Evolutionary conservation across 495 filamentous ascomycete species (phyloP), one percentile per base, ranked within the genome.

Genomic region (Lasiosphaeris hirsuta): DNA sequence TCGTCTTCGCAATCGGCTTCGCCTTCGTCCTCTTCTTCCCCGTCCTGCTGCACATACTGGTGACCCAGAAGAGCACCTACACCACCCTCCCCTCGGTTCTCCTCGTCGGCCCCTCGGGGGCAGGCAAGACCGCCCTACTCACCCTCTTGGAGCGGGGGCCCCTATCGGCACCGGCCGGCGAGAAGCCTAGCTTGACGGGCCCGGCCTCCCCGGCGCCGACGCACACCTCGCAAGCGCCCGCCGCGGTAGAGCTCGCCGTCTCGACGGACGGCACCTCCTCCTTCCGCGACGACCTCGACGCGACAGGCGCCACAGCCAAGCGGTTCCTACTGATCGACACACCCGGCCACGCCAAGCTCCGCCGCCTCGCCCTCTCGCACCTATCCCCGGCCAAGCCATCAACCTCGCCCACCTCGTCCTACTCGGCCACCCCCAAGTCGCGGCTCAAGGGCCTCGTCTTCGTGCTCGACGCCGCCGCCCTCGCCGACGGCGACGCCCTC

Each of bases 281-380:
- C 5, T 89, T 85, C 34, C 81, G 84, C 60, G 81, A 81, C 62
- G 92, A 68, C 53, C 59, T 65, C 45, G 68, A 69, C 54, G 61
- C 57, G 30, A 69, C 81, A 18, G 80, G 79, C 56, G 78, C 86
- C 30, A 74, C 77, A 1, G 75, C 85, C 4, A 80, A 86, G 58
- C 84, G 81, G 50, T 92, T 96, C 72, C 78, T 89, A 47, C 73
- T 97, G 23, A 72, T 84, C 65, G 93, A 98, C 76, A 97, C 94
- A 4, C 93, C 93, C 1, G 93, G 93, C 53, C 94, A 97, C 78
- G 92, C 90, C 50, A 98, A 98, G 69, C 84, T 97, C 7, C 90
- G 94, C 46, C 78, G 81, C 58, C 63, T 81, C 69, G 70, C 79
- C n/a, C 68, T 82, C 43, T 56, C 72, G 17, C 68, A 65, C 36